Evolutionary conservation across 2,329 filamentous ascomycete genomes (phyloP), one percentile per base, ranked within the genome.

Genomic region (Orbilia ellipsospora): DNA sequence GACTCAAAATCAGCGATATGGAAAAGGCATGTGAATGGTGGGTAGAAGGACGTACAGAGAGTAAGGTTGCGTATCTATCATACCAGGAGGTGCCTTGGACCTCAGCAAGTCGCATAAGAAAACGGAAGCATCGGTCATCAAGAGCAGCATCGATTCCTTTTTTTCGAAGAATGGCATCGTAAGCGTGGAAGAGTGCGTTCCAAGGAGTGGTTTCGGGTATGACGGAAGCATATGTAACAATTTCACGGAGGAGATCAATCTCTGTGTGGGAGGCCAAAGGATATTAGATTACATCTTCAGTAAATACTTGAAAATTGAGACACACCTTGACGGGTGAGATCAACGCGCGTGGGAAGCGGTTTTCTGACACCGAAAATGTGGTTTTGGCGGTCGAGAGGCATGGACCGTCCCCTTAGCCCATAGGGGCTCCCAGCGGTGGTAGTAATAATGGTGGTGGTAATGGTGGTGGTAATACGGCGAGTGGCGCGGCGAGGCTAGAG

Each of bases 191-290:
- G 56, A 76, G 73, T 45, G 73, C 73, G 50, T 76, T 76, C 73
- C 73, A 76, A 45, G 73, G 73, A 28, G 73, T 76, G 18, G 73
- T 76, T 55, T 76, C 73, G 50, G 73, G 73, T 76, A 76, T 70
- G 36, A 65, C 65, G 28, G 73, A 69, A 44, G 73, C 73, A 65
- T 76, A 76, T 20, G 73, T 76, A 40, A 76, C 73, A 56, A 76
- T 76, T 65, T 76, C 65, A 63, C 60, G 66, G 16, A 76, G 73
- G n/a, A 76, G 64, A 44, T 70, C 57, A n/a, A 75, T 75, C 51
- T 75, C 72, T 75, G 61, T 36, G 42, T 10, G 44, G 13, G 8
- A 42, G 10, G 23, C 15, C 20, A n/a, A 20, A 57, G 40, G 23
- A n/a, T 42, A 36, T 60, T 36, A 54, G 52, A 56, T 16, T 18